Percentiles rank a stretch among this genome's conserved stretches.
Conservation (phyloP, 2,329 filamentous ascomycete species). For the Albophoma yamanashiensis region DNA sequence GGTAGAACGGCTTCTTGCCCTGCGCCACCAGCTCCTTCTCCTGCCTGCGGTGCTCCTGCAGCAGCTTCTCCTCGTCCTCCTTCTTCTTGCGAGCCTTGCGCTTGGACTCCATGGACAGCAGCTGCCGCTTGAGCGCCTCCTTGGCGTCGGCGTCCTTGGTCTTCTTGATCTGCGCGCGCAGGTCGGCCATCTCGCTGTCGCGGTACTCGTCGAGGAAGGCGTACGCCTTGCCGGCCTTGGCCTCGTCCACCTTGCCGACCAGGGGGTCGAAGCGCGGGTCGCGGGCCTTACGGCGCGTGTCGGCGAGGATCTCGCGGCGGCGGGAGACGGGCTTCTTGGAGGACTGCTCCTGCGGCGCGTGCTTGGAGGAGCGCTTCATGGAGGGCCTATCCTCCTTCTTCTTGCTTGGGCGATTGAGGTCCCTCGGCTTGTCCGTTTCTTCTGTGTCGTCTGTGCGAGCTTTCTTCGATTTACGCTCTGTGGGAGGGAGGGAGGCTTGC, state of each 20-base stretch:
- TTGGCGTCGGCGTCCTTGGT: conserved; percentile 54
- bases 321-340: conserved; percentile 78
- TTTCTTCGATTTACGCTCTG: conserved; percentile 16
- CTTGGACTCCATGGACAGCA: conserved; percentile 70
- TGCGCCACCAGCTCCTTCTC: conserved; percentile 79
- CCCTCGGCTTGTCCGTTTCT: conserved; percentile 16
- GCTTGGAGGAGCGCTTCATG: conserved; percentile 55
- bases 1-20: conserved; percentile 86
- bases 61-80: conserved; percentile 57
- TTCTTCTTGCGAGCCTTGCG: conserved; percentile 60
- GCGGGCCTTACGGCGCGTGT: conserved; percentile 48
- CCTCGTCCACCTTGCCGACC: conserved; percentile 40
- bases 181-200: conserved; percentile 66
- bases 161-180: conserved; percentile 56
- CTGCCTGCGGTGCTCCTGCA: conserved; percentile 64
- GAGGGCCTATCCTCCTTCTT: conserved; percentile 3
- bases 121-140: conserved; percentile 59
- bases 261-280: conserved; percentile 83
- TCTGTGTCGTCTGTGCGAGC: conserved; percentile 21
- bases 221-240: conserved; percentile 61
- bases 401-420: not conserved
- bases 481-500: conserved; percentile 52
- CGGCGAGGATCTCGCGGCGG: conserved; percentile 58
- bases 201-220: conserved; percentile 82
- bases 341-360: conserved; percentile 75